Conservation (phyloP, 2,329 filamentous ascomycete genomes). For the Purpureocillium takamizusanense region DNA sequence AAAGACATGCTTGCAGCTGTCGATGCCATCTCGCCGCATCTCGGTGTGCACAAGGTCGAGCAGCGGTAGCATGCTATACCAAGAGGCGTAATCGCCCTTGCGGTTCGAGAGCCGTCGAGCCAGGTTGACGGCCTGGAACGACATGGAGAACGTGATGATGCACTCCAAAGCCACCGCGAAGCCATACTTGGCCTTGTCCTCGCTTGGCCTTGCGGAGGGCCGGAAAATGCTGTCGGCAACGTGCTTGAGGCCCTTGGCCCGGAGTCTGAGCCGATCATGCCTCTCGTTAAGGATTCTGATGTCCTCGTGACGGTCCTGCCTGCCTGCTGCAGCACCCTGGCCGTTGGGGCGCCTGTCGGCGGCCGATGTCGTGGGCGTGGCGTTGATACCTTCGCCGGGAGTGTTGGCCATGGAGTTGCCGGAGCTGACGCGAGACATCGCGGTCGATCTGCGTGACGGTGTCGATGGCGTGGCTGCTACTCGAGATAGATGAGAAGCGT, state of each 20-base stretch:
- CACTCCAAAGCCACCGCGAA: slow-evolving; percentile 38
- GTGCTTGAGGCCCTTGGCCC: slow-evolving; percentile 46
- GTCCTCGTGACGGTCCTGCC: slow-evolving; percentile 11
- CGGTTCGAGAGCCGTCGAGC: slow-evolving; percentile 33
- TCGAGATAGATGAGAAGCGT: slow-evolving; percentile 23
- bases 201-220: slow-evolving; percentile 14
- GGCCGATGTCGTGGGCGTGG: slow-evolving; percentile 17
- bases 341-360: slow-evolving; percentile 22
- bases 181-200: slow-evolving; percentile 29
- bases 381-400: slow-evolving; percentile 33
- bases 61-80: slow-evolving; percentile 36
- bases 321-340: slow-evolving; percentile 16
- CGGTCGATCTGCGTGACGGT: slow-evolving; percentile 39
- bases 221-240: slow-evolving; percentile 36
- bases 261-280: slow-evolving; percentile 24
- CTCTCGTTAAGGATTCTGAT: slow-evolving; percentile 21
- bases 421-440: slow-evolving; percentile 46
- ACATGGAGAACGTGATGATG: slow-evolving; percentile 42
- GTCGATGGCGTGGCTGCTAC: slow-evolving; percentile 34
- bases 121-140: slow-evolving; percentile 41
- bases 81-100: slow-evolving; percentile 28
- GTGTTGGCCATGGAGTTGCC: slow-evolving; percentile 44
- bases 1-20: slow-evolving; percentile 28
- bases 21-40: slow-evolving; percentile 23
- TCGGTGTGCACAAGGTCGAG: slow-evolving; percentile 28